Percentiles rank a stretch among this genome's conserved stretches.
phyloP scores from a whole-genome alignment of 495 filamentous ascomycete genomes.

The Parmelia sp. region DNA sequence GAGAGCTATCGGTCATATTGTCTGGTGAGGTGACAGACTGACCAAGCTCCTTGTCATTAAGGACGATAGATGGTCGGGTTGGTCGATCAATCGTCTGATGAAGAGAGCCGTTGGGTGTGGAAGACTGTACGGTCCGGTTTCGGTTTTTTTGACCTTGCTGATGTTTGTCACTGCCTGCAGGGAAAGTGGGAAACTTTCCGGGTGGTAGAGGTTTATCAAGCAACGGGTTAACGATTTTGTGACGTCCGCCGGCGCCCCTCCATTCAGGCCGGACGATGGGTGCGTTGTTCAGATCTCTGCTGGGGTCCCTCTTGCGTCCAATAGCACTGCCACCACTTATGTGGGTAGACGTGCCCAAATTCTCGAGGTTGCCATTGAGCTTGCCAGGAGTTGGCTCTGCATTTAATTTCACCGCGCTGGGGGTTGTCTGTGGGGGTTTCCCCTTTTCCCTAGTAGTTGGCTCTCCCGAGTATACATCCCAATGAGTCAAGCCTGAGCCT shows the following conservation, averaged over 20 bases:
- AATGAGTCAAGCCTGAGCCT: slow-evolving; percentile 31
- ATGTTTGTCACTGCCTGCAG: slow-evolving; percentile 21
- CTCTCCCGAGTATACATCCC: slow-evolving; percentile 48
- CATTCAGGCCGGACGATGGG: slow-evolving; percentile 39
- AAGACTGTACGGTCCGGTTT: slow-evolving; percentile 6
- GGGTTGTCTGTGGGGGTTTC: slow-evolving; percentile 26
- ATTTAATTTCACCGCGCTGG: slow-evolving; percentile 25
- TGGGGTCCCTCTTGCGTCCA: slow-evolving; percentile 24
- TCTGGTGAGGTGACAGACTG: neutral
- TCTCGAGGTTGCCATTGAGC: slow-evolving; percentile 8
- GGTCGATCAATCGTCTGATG: slow-evolving; percentile 2
- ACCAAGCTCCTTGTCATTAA: slow-evolving; percentile 9
- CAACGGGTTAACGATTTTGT: slow-evolving; percentile 37
- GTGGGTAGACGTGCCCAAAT: slow-evolving; percentile 23
- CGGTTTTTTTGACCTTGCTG: slow-evolving; percentile 13
- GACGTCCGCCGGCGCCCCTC: slow-evolving; percentile 46
- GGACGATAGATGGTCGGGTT: slow-evolving; percentile 7
- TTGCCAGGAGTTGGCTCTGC: slow-evolving; percentile 18
- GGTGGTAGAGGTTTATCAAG: slow-evolving; percentile 26
- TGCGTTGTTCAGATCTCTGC: slow-evolving; percentile 27
- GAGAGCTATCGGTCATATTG: neutral
- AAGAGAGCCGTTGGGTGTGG: slow-evolving; percentile 2
- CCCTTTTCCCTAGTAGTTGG: slow-evolving; percentile 37
- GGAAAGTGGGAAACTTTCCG: slow-evolving; percentile 25
- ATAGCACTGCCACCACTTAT: slow-evolving; percentile 27